Percentiles rank a stretch among this genome's conserved stretches.
Conservation (phyloP, 2,329 filamentous ascomycete genomes). For the Fusarium sp. region DNA sequence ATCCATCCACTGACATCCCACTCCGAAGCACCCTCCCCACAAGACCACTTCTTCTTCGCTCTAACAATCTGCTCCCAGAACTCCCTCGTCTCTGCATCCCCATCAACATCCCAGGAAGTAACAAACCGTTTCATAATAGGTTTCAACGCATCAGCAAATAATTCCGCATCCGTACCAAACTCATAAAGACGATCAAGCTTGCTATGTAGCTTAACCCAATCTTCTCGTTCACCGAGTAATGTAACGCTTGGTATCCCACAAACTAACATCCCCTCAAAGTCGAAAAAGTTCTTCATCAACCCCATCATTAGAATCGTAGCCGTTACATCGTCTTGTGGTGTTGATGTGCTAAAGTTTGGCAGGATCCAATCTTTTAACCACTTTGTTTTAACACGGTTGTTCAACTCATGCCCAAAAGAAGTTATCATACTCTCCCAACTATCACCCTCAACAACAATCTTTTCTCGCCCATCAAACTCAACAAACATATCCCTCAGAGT, state of each 20-base stretch:
- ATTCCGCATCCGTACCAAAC: conserved; percentile 57
- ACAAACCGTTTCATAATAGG: conserved; percentile 61
- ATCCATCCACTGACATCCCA: conserved; percentile 61
- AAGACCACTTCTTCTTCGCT: conserved; percentile 48
- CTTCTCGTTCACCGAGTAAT: conserved; percentile 51
- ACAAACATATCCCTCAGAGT: conserved; percentile 60
- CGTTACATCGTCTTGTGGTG: conserved; percentile 52
- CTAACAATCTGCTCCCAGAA: conserved; percentile 60
- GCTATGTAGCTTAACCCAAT: conserved; percentile 55
- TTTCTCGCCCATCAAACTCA: conserved; percentile 55
- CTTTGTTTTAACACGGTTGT: conserved; percentile 52
- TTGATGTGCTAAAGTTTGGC: conserved; percentile 58
- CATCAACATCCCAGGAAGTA: conserved; percentile 52
- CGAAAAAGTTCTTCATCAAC: conserved; percentile 55
- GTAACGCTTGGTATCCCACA: conserved; percentile 59
- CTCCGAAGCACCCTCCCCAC: conserved; percentile 47
- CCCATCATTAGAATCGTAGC: conserved; percentile 60
- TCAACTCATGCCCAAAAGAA: conserved; percentile 55
- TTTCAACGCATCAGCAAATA: conserved; percentile 53
- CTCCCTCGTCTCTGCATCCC: conserved; percentile 45
- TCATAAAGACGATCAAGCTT: conserved; percentile 57
- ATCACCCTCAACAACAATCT: conserved; percentile 49
- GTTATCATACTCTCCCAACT: conserved; percentile 45
- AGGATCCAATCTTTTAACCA: conserved; percentile 58
- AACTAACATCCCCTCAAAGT: conserved; percentile 50